Base-by-base conservation (phyloP, 768 basidiomycete species). In the Antrodiella citrinella region DNA sequence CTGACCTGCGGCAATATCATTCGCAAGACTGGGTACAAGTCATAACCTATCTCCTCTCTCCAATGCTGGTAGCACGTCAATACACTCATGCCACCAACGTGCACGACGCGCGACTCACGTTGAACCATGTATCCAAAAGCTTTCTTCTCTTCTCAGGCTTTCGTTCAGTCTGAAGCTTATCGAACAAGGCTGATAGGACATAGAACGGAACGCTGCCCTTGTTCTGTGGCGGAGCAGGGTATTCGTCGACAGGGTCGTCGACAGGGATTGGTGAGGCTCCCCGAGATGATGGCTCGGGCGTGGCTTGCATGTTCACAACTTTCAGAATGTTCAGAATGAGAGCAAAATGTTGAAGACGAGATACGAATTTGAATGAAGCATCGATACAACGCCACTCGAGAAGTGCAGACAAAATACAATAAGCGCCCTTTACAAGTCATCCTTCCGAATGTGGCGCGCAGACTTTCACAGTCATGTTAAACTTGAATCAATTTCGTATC, bases 1-100 rank as follows among this genome's bases (percentile, higher is more conserved):
- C 67, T 51, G 66, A 77, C 91, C 75, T 96, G 94, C 4, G 96
- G 96, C 38, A 99, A 72, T 47, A 99, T 72, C 19, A 99, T 74
- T 25, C 93, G 82, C 44, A 98, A 71, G 24, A 93, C 81, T 3
- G 95, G 94, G 65, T 88, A 97, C 26, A 99, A 65, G 62, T 98
- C 90, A 58, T 80, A 71, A 0, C 96, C 96, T 41, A 91, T 85
- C 59, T 88, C 78, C 40, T 80, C 71, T 57, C 94, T 77, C 91
- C 93, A 98, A 60, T 86, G 82, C 85, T 91, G 57, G 35, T 40
- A 12, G 24, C 41, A 47, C 45, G n/a, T n/a, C n/a, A n/a, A n/a
- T n/a, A 50, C 40, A 57, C 59, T 59, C 44, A 52, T 22, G 23
- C n/a, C 40, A 43, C 22, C 3, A 15, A 35, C 30, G 48, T 13